Evolutionary conservation across 2,329 filamentous ascomycete species (phyloP).

Genomic region (Chrysosphaeria jannelii): DNA sequence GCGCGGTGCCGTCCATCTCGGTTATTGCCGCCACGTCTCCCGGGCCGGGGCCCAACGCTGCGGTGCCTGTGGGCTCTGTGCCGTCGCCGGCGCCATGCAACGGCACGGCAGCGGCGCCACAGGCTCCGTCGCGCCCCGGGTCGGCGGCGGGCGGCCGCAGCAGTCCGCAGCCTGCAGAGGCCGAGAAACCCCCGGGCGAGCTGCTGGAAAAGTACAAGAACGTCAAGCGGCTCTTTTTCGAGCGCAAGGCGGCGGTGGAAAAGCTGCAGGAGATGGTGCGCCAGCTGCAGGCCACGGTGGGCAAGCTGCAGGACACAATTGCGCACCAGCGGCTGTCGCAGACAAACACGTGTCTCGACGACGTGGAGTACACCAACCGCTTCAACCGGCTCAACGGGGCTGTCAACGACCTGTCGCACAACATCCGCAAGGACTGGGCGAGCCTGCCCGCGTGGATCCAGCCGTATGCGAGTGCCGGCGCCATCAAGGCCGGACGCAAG

Average conservation of each 20-base stretch:
- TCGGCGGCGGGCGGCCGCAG: conserved; percentile 23
- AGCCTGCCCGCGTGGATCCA: conserved; percentile 54
- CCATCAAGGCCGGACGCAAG: conserved; percentile 62
- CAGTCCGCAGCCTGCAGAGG: conserved; percentile 21
- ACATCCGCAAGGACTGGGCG: conserved; percentile 85
- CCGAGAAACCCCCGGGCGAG: conserved; percentile 10
- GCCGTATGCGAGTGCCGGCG: conserved; percentile 55
- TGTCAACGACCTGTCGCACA: conserved; percentile 83
- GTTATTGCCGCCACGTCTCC: too few species aligned
- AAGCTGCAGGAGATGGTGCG: conserved; percentile 67
- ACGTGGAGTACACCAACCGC: conserved; percentile 70
- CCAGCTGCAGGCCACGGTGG: conserved; percentile 70
- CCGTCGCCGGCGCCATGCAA: too few species aligned
- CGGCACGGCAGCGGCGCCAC: too few species aligned
- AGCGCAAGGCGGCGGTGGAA: conserved; percentile 78
- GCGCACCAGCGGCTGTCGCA: conserved; percentile 87
- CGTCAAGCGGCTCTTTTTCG: conserved; percentile 92
- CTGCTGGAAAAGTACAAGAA: conserved; percentile 98
- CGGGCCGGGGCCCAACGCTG: too few species aligned
- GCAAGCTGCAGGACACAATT: conserved; percentile 87
- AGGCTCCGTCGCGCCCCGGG: too few species aligned
- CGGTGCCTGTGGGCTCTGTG: too few species aligned
- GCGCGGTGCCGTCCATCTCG: too few species aligned
- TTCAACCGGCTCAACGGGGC: conserved; percentile 82
- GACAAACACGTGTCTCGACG: conserved; percentile 78